These are phyloP conservation scores for Annulohypoxylon truncatum DNA, from an alignment of 2,329 filamentous ascomycete species.

Conservation along the genomic window DNA sequence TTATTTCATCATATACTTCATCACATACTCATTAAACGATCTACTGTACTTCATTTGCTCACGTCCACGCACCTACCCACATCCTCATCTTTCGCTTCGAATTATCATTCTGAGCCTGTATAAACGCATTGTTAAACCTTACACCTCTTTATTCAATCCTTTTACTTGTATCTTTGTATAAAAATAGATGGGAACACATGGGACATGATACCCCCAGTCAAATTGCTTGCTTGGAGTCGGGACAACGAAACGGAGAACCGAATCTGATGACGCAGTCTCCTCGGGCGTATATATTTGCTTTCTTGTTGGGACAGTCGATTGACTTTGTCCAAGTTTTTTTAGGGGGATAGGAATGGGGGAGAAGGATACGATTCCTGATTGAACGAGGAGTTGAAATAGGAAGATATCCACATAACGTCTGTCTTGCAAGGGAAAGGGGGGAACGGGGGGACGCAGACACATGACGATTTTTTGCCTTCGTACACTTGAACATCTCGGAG, in stretches of 20 bases:
- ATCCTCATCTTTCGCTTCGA: constrained; percentile 2
- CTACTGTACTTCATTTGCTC: constrained; percentile 1
- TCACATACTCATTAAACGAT: not conserved
- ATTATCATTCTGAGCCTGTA: constrained; percentile 11
- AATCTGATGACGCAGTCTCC: constrained; percentile 25
- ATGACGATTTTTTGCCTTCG: constrained; percentile 8
- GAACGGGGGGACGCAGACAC: not conserved
- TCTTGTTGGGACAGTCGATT: constrained; percentile 20
- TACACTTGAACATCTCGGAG: constrained; percentile 12
- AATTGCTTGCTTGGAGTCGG: constrained; percentile 35
- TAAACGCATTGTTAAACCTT: constrained; percentile 10
- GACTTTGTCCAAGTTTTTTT: constrained; percentile 6
- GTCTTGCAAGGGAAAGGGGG: not conserved
- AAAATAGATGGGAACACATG: constrained; percentile 39
- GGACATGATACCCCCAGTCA: constrained; percentile 39
- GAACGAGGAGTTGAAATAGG: constrained; percentile 8
- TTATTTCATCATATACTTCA: not conserved
- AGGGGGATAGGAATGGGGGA: not conserved
- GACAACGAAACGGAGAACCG: constrained; percentile 16
- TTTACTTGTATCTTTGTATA: constrained; percentile 26
- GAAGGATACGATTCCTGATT: constrained; percentile 3
- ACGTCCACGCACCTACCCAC: not conserved
- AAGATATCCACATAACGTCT: constrained; percentile 5
- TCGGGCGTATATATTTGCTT: constrained; percentile 31
- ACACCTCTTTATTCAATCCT: constrained; percentile 7